Base-by-base conservation (phyloP, 2,329 filamentous ascomycete species). In the Trichophyton mentagrophytes region DNA sequence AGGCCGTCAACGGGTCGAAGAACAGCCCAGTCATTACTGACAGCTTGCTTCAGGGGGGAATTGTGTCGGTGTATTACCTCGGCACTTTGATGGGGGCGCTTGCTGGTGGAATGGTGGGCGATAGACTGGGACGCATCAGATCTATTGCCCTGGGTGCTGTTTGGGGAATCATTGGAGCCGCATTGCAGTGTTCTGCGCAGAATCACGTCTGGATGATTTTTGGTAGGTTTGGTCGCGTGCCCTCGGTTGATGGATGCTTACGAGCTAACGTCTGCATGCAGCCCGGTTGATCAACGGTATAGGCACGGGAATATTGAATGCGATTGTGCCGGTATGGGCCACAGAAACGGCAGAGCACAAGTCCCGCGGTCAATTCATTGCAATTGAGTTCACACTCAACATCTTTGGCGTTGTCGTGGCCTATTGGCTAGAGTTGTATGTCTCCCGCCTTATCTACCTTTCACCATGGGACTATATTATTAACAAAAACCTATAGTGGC, bases 351-450 rank as follows among this genome's bases (percentile, higher is more conserved):
- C 84, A 0, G 81, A 85, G 44, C 83, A 88, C 67, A 87, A 80
- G 0, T 84, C 82, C 1, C 80, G 87, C 46, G 87, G 87, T 4
- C 79, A 84, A 56, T 87, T 87, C 64, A 82, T 89, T 61, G 83
- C 85, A 8, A 84, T 87, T 60, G 86, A 89, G 66, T 89, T 89
- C 64, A 88, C 85, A 0, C 71, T 88, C 7, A 89, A 89, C 67
- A 88, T 88, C 63, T 83, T 87, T 56, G 85, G 85, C 66, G 84
- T 85, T 17, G 76, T 85, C 20, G 76, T 85, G 40, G 73, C 80
- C 2, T 87, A 87, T 65, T 86, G 83, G 83, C 69, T 79, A 7
- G 76, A 78, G 65, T 84, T 81, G 74, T 76, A 3, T n/a, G 60
- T 30, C 6, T 30, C 6, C 6, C 6, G 17, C 1, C 27, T 7